Evolutionary conservation across 2,329 filamentous ascomycete species (phyloP).

Genomic region (Thelonectria olida): DNA sequence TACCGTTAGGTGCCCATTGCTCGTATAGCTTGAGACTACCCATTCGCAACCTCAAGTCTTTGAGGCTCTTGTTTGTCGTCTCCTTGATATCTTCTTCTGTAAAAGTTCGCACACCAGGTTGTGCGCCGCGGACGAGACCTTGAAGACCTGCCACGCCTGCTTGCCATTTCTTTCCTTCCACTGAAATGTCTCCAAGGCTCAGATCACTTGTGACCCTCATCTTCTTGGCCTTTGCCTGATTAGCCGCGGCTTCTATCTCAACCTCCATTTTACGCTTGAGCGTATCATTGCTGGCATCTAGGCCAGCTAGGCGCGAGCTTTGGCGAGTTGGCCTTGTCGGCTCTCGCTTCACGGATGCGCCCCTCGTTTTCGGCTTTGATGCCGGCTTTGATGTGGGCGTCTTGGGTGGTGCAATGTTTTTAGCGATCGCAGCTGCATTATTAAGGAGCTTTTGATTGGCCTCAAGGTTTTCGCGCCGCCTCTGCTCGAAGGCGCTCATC

Average conservation of each 20-base stretch:
- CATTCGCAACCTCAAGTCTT: conserved; percentile 79
- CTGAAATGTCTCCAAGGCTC: conserved; percentile 78
- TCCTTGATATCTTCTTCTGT: conserved; percentile 83
- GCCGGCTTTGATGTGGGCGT: conserved; percentile 58
- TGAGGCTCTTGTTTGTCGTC: conserved; percentile 80
- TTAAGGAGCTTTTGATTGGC: conserved; percentile 84
- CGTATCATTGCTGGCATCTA: conserved; percentile 57
- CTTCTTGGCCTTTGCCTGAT: conserved; percentile 66
- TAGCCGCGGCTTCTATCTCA: conserved; percentile 54
- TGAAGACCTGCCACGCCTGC: conserved; percentile 72
- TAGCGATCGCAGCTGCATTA: conserved; percentile 77
- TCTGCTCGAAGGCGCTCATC: conserved; percentile 86
- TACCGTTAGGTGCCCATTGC: conserved; percentile 82
- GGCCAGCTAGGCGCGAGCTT: conserved; percentile 66
- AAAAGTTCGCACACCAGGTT: conserved; percentile 86
- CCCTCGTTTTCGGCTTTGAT: conserved; percentile 42
- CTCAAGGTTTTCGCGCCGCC: conserved; percentile 85
- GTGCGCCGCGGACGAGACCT: conserved; percentile 69
- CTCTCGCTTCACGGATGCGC: conserved; percentile 59
- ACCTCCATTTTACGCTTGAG: conserved; percentile 62
- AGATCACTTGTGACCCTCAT: conserved; percentile 65
- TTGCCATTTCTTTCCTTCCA: conserved; percentile 82
- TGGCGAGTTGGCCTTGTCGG: conserved; percentile 60
- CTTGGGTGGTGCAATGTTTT: conserved; percentile 70
- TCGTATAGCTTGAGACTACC: conserved; percentile 81